phyloP scores from a whole-genome alignment of 2,329 filamentous ascomycete genomes.

The Colletotrichum sp. region DNA sequence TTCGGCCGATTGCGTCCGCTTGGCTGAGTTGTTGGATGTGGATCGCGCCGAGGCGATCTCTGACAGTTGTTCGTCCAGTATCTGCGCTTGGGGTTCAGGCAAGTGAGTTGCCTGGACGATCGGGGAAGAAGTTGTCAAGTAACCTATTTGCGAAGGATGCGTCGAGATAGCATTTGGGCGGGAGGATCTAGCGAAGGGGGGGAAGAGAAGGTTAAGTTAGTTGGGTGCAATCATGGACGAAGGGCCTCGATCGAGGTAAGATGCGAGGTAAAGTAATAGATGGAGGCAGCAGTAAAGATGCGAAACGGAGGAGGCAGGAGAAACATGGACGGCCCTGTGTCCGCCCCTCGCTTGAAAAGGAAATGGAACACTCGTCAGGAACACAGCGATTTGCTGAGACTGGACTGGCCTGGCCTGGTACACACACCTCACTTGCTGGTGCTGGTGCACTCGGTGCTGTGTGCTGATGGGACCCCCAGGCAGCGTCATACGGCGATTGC shows the following conservation, averaged over 20 bases:
- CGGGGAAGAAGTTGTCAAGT: conserved; percentile 73
- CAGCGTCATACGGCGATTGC: conserved; percentile 18
- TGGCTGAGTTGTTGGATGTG: conserved; percentile 37
- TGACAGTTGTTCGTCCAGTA: conserved; percentile 34
- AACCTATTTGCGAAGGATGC: conserved; percentile 69
- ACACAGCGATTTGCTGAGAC: not conserved
- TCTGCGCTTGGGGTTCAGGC: conserved; percentile 49
- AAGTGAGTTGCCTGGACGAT: conserved; percentile 64
- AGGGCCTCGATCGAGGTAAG: not conserved
- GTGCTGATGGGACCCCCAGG: conserved; percentile 4
- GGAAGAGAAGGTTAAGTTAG: conserved; percentile 13
- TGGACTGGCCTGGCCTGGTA: not conserved
- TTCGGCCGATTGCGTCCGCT: conserved; percentile 35
- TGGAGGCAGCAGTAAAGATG: not conserved
- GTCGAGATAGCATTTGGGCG: conserved; percentile 55
- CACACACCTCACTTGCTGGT: not conserved
- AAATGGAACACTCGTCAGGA: not conserved
- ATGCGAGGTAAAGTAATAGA: not conserved
- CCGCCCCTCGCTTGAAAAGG: not conserved
- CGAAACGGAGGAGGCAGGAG: conserved; percentile 20
- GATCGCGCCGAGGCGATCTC: conserved; percentile 35
- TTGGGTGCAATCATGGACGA: not conserved
- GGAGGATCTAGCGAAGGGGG: conserved; percentile 7
- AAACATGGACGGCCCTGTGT: conserved; percentile 3
- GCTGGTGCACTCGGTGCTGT: not conserved